Evolutionary conservation across 2,329 filamentous ascomycete species (phyloP).

Genomic region (Sporothrix brunneoviolacea): DNA sequence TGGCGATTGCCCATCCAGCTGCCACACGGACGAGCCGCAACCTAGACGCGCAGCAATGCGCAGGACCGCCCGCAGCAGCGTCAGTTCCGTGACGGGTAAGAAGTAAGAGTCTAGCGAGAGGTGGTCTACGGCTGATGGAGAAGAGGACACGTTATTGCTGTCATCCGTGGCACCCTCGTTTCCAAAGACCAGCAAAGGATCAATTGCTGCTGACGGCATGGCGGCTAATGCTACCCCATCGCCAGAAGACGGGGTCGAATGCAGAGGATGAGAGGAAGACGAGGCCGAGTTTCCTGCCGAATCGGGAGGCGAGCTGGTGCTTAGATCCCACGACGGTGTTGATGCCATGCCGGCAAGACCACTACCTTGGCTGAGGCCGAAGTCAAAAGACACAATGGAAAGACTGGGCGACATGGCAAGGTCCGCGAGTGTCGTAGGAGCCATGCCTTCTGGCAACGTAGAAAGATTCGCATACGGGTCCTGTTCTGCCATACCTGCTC

Average conservation of each 20-base stretch:
- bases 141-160: background rate
- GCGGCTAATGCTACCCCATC: background rate
- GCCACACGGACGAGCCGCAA: constrained; percentile 37
- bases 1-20: constrained; percentile 38
- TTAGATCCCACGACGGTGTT: background rate
- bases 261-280: too few species aligned
- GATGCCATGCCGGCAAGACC: background rate
- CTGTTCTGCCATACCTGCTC: background rate
- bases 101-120: constrained; percentile 39
- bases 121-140: background rate
- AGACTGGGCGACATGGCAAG: background rate
- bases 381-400: background rate
- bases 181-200: background rate
- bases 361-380: constrained; percentile 5
- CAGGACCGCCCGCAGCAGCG: constrained; percentile 39
- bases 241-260: too few species aligned
- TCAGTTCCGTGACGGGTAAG: constrained; percentile 42
- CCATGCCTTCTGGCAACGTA: background rate
- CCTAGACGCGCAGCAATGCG: constrained; percentile 43
- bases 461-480: background rate
- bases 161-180: background rate
- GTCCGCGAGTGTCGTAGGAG: background rate
- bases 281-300: too few species aligned
- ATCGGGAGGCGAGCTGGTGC: background rate
- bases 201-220: background rate